These are phyloP conservation scores for Eragrostis nindensis DNA, from an alignment of 176 grass and related monocot species.

Conservation along the genomic window DNA sequence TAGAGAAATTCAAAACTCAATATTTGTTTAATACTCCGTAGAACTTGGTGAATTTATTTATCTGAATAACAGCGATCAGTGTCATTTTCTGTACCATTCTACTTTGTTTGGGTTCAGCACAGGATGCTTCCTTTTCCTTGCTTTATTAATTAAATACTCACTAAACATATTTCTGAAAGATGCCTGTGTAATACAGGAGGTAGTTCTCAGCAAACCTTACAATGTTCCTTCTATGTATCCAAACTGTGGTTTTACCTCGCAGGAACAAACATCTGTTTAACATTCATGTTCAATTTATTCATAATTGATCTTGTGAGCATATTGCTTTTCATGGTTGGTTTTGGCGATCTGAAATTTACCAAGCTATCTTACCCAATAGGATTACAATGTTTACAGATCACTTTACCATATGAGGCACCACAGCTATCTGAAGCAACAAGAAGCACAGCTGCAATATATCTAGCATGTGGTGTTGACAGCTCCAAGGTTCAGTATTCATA, in stretches of 20 bases:
- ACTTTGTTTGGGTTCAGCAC: background rate
- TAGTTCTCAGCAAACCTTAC: constrained; percentile 22
- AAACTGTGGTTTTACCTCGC: constrained; percentile 10
- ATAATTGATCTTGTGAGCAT: constrained; percentile 7
- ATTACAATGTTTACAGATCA: constrained; percentile 63
- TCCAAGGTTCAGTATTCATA: constrained; percentile 68
- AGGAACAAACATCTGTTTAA: constrained; percentile 12
- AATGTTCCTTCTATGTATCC: background rate
- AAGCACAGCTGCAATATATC: constrained; percentile 95
- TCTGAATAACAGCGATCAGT: constrained; percentile 9
- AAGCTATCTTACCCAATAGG: background rate
- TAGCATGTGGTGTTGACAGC: constrained; percentile 90
- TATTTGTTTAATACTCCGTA: constrained; percentile 12
- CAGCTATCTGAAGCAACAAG: constrained; percentile 88
- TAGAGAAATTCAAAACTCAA: background rate
- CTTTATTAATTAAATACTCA: constrained; percentile 7
- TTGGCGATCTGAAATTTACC: background rate
- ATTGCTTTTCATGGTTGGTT: constrained; percentile 4
- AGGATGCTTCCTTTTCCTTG: constrained; percentile 35
- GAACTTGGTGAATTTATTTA: constrained; percentile 29
- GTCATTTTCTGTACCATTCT: constrained; percentile 3
- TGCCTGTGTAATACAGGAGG: constrained; percentile 19
- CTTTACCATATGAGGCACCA: constrained; percentile 81
- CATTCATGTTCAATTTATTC: constrained; percentile 1
- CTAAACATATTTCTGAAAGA: constrained; percentile 9